These are phyloP conservation scores for Scheffersomyces spartinae DNA, from an alignment of 805 yeast genomes.

Conservation along the genomic window DNA sequence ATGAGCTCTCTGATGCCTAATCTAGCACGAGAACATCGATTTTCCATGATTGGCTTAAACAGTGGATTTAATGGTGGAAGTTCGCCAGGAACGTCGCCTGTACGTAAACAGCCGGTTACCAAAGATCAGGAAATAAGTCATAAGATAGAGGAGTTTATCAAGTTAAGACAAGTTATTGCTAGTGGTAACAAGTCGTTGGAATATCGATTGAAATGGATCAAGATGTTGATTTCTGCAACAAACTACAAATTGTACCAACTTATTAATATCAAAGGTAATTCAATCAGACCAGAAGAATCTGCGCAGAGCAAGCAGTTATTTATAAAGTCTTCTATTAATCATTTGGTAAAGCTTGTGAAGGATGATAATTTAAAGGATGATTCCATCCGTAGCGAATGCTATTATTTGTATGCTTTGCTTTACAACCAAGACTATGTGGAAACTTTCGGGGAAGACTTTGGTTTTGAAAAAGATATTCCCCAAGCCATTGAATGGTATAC, in stretches of 20 bases:
- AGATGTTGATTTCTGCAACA: constrained; percentile 28
- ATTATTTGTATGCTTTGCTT: constrained; percentile 25
- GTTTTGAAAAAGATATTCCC: constrained; percentile 15
- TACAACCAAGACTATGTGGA: constrained; percentile 21
- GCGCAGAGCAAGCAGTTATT: constrained; percentile 21
- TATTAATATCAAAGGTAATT: constrained; percentile 31
- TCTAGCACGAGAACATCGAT: too few relatives aligned
- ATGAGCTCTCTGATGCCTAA: too few relatives aligned
- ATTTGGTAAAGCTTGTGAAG: constrained; percentile 21
- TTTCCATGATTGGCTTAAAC: too few relatives aligned
- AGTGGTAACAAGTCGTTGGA: constrained; percentile 31
- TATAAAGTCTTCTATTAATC: constrained; percentile 26
- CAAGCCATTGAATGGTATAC: constrained; percentile 20
- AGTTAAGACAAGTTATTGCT: constrained; percentile 23
- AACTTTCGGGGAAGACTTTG: constrained; percentile 24
- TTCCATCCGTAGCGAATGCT: too few relatives aligned
- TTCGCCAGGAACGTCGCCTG: too few relatives aligned
- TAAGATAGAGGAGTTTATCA: constrained; percentile 22
- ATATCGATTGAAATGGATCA: constrained; percentile 30
- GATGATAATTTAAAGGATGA: too few relatives aligned
- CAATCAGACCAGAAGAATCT: constrained; percentile 17
- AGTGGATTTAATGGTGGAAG: too few relatives aligned
- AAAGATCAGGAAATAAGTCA: too few relatives aligned
- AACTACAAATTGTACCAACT: constrained; percentile 27
- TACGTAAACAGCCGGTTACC: too few relatives aligned